These are phyloP conservation scores for Macrocybe sp. DNA, from an alignment of 1,284 basidiomycete genomes.

Conservation along the genomic window DNA sequence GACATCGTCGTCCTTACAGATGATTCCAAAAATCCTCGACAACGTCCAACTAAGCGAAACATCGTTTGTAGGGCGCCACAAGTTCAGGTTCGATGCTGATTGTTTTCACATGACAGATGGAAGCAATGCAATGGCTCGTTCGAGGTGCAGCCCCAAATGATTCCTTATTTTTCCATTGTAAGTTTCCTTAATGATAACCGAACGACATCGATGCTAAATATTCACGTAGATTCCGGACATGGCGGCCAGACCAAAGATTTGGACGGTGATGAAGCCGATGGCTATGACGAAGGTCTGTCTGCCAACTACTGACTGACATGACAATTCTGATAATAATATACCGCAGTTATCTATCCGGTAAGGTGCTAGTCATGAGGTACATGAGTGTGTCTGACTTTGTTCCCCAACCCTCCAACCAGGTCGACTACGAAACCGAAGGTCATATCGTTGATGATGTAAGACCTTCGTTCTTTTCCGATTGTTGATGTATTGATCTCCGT, in stretches of 20 bases:
- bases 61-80: constrained; percentile 43
- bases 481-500: not conserved
- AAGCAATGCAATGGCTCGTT: constrained; percentile 91
- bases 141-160: constrained; percentile 75
- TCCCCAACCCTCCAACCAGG: constrained; percentile 14
- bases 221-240: constrained; percentile 65
- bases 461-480: constrained; percentile 9
- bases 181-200: constrained; percentile 17
- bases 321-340: not conserved
- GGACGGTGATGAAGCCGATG: constrained; percentile 66
- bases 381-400: not conserved
- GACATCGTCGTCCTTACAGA: constrained; percentile 91
- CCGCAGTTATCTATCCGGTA: constrained; percentile 77
- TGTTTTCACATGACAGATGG: constrained; percentile 37
- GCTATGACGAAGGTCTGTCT: constrained; percentile 59
- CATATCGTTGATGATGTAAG: constrained; percentile 84
- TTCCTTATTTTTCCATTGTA: constrained; percentile 90
- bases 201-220: constrained; percentile 10
- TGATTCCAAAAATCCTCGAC: constrained; percentile 56
- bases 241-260: constrained; percentile 77
- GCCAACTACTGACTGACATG: not conserved
- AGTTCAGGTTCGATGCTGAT: constrained; percentile 1
- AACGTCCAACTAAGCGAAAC: constrained; percentile 75
- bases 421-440: constrained; percentile 68
- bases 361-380: constrained; percentile 3